Percentiles rank a stretch among this genome's conserved stretches.
These are phyloP conservation scores for Diaporthe sp. DNA, from an alignment of 2,329 filamentous ascomycete genomes.

Conservation along the genomic window DNA sequence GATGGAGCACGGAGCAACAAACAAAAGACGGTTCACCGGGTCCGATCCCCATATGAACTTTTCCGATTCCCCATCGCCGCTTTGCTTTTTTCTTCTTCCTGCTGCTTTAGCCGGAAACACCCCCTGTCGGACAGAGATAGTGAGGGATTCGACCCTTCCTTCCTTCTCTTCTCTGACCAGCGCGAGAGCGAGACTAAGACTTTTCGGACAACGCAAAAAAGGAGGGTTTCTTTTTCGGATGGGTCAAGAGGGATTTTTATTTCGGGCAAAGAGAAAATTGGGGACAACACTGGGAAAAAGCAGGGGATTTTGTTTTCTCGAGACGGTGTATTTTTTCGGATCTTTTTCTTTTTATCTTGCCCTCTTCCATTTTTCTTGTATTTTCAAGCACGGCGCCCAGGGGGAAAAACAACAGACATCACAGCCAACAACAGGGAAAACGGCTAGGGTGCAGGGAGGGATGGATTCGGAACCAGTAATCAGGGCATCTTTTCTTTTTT, in stretches of 20 bases:
- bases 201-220: slow-evolving; percentile 14
- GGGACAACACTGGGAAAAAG: slow-evolving; percentile 29
- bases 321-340: slow-evolving; percentile 22
- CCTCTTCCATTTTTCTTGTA: slow-evolving; percentile 24
- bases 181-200: slow-evolving; percentile 12
- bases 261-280: slow-evolving; percentile 15
- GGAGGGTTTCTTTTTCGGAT: not conserved
- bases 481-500: slow-evolving; percentile 17
- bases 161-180: not conserved
- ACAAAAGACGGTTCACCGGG: slow-evolving; percentile 40
- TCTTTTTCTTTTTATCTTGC: slow-evolving; percentile 21
- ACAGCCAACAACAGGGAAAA: slow-evolving; percentile 27
- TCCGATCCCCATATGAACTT: slow-evolving; percentile 33
- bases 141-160: not conserved
- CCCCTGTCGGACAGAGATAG: slow-evolving; percentile 14
- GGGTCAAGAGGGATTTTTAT: slow-evolving; percentile 16
- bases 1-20: slow-evolving; percentile 40
- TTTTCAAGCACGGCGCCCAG: slow-evolving; percentile 36
- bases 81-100: slow-evolving; percentile 33
- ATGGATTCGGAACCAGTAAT: slow-evolving; percentile 25
- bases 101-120: slow-evolving; percentile 17
- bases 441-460: slow-evolving; percentile 31
- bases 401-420: slow-evolving; percentile 21
- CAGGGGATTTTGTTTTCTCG: not conserved
- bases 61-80: slow-evolving; percentile 27